Base-by-base conservation (phyloP, 352 stramenopile genomes). In the Phytophthora meadii region DNA sequence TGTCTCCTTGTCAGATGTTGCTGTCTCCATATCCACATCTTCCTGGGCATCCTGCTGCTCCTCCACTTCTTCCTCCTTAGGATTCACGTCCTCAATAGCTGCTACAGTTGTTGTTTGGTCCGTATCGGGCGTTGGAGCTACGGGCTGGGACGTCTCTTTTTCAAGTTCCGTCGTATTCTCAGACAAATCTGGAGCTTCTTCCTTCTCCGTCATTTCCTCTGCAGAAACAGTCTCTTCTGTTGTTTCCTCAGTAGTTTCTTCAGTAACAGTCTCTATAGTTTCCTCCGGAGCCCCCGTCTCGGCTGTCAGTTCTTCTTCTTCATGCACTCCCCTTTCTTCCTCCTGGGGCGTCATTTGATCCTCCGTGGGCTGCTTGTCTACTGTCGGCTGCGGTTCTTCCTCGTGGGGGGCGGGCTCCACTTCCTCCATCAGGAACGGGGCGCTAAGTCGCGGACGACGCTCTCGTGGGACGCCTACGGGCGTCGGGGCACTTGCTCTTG, bases 391-490 rank as follows among this genome's bases (percentile, higher is more conserved):
- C 46, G 40, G 19, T 45, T 62, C 34, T 47, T 72, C 61, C 34
- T 72, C 55, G 27, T 32, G 56, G 36, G 50, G 40, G 12, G 46
- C 15, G 25, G 50, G 41, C 49, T 71, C 42, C 53, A 65, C 51
- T 52, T 72, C 68, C 40, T 77, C 65, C 69, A 74, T 77, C 19
- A 42, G 36, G 39, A 51, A 40, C 24, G 15, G 25, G 36, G 30
- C 14, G 37, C 37, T 42, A 8, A 22, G 37, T 36, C 30, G 30
- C 30, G 40, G 25, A 37, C 51, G 51, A 32, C 25, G 19, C 9
- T 25, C 32, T 25, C 47, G n/a, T 60, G 17, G 61, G 12, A 30
- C 34, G 36, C 54, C 52, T 59, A 15, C 47, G 47, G 40, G 49
- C 49, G 55, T 54, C 36, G 32, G 22, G 39, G 57, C 25, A 52